Evolutionary conservation across 2,329 filamentous ascomycete genomes (phyloP).

Genomic region (Talaromyces sp.): DNA sequence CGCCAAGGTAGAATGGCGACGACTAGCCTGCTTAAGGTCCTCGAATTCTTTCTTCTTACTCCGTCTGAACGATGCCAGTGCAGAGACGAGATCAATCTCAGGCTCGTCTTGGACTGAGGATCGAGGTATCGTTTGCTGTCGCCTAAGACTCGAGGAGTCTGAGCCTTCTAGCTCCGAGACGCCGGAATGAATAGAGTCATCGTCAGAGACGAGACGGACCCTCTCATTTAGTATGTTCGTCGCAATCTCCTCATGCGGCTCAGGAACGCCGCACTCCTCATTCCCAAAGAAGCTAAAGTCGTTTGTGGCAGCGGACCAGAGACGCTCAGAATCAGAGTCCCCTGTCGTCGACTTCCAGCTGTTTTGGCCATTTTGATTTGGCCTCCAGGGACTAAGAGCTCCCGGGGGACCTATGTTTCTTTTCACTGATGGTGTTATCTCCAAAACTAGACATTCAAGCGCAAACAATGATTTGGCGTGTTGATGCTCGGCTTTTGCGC

Average conservation of each 20-base stretch:
- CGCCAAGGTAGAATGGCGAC: constrained; percentile 17
- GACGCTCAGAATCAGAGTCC: constrained; percentile 56
- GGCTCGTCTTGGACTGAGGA: constrained; percentile 18
- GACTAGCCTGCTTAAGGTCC: constrained; percentile 26
- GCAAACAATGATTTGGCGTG: constrained; percentile 53
- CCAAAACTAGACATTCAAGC: constrained; percentile 54
- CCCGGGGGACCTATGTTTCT: constrained; percentile 18
- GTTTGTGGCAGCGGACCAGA: constrained; percentile 57
- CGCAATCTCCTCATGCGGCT: constrained; percentile 40
- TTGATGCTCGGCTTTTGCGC: constrained; percentile 47
- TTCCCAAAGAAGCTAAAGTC: constrained; percentile 62
- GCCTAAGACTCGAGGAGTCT: not conserved
- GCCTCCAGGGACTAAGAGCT: constrained; percentile 34
- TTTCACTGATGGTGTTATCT: constrained; percentile 43
- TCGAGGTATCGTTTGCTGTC: constrained; percentile 6
- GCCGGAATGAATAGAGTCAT: constrained; percentile 19
- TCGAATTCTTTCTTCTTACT: constrained; percentile 51
- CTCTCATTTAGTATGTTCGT: constrained; percentile 43
- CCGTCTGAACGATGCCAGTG: constrained; percentile 54
- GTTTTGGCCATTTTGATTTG: constrained; percentile 45
- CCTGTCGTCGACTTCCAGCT: constrained; percentile 55
- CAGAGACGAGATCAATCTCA: constrained; percentile 50
- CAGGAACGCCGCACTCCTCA: constrained; percentile 50
- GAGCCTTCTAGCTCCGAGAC: constrained; percentile 19
- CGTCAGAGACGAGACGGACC: constrained; percentile 39